Conservation (phyloP, 2,329 filamentous ascomycete genomes). For the Parasarocladium wereldwijsianum region DNA sequence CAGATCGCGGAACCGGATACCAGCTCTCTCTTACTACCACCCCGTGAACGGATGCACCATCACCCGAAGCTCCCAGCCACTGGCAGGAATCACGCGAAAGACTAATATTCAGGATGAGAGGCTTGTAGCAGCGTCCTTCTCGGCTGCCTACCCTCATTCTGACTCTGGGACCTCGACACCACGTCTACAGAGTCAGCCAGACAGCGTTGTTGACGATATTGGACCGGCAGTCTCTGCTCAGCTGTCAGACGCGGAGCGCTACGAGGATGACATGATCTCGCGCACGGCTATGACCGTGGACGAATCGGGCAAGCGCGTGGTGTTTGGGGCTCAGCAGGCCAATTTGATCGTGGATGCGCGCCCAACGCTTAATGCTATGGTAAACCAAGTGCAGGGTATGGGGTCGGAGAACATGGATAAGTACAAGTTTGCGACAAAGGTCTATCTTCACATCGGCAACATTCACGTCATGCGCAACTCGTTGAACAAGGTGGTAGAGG, state of each 20-base stretch:
- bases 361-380: slow-evolving; percentile 84
- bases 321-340: slow-evolving; percentile 85
- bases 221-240: slow-evolving; percentile 27
- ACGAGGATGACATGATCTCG: slow-evolving; percentile 53
- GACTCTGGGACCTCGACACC: slow-evolving; percentile 20
- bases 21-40: slow-evolving; percentile 85
- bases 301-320: slow-evolving; percentile 42
- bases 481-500: slow-evolving; percentile 72
- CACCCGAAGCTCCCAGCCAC: slow-evolving; percentile 82
- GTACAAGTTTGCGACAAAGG: slow-evolving; percentile 83
- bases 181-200: slow-evolving; percentile 33
- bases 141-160: slow-evolving; percentile 17
- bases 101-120: slow-evolving; percentile 93
- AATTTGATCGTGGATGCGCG: slow-evolving; percentile 95
- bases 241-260: slow-evolving; percentile 45
- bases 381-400: slow-evolving; percentile 84
- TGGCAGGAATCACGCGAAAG: slow-evolving; percentile 74
- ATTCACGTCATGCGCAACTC: slow-evolving; percentile 97
- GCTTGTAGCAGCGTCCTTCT: slow-evolving; percentile 83
- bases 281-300: slow-evolving; percentile 28
- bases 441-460: slow-evolving; percentile 91
- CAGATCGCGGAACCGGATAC: slow-evolving; percentile 78
- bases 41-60: slow-evolving; percentile 95
- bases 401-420: slow-evolving; percentile 97
- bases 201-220: slow-evolving; percentile 20